Evolutionary conservation across 768 basidiomycete genomes (phyloP).

Genomic region (Tricholomella constricta): DNA sequence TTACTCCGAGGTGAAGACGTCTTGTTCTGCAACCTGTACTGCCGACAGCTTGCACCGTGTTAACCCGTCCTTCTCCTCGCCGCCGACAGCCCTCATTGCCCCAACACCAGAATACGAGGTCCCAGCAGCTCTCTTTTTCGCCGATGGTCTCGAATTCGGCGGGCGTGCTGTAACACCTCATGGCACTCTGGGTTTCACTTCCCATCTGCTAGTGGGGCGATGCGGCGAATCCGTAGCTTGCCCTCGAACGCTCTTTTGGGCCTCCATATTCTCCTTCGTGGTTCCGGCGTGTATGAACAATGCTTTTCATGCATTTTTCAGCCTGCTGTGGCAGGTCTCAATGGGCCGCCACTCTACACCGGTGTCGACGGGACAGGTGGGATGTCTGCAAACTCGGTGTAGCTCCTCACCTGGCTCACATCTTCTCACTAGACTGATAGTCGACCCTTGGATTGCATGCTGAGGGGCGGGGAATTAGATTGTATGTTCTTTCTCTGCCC

Average conservation of each 20-base stretch:
- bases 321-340: background rate
- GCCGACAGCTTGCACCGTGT: background rate
- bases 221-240: background rate
- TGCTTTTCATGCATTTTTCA: background rate
- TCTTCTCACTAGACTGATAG: background rate
- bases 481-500: conserved; percentile 1
- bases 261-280: background rate
- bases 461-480: background rate
- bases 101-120: background rate
- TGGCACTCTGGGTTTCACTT: background rate
- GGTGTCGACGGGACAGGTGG: background rate
- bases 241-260: background rate
- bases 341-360: background rate
- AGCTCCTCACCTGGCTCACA: background rate
- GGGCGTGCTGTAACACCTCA: background rate
- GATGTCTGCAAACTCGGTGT: background rate
- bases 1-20: conserved; percentile 16
- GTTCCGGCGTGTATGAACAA: background rate
- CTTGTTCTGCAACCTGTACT: background rate
- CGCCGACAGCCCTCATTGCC: background rate
- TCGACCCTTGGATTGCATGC: background rate
- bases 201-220: background rate
- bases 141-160: background rate
- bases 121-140: background rate
- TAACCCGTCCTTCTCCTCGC: background rate